Evolutionary conservation across 371 early-diverging fungal species (phyloP).

Genomic region (Hamiltosporidium tvaerminnensis): DNA sequence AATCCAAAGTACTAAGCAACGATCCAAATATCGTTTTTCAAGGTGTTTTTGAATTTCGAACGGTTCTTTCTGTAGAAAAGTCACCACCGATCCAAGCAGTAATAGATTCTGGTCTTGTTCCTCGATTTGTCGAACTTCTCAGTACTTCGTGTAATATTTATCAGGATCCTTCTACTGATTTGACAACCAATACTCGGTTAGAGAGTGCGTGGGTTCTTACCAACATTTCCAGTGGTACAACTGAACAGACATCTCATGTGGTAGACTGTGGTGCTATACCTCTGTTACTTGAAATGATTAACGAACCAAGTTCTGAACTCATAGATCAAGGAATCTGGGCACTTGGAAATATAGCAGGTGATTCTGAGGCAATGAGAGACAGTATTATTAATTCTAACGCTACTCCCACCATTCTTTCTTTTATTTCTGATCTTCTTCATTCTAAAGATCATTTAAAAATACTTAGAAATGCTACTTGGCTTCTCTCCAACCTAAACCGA

Average conservation of each 20-base stretch:
- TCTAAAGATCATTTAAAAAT: constrained; percentile 23
- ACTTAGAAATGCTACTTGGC: constrained; percentile 50
- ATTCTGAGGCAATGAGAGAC: constrained; percentile 50
- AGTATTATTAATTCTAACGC: constrained; percentile 35
- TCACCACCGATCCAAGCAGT: constrained; percentile 51
- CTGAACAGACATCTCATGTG: constrained; percentile 43
- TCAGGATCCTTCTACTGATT: background rate
- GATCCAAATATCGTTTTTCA: constrained; percentile 33
- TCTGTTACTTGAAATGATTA: constrained; percentile 36
- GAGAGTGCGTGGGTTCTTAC: constrained; percentile 54
- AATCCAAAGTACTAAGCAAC: constrained; percentile 21
- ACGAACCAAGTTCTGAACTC: constrained; percentile 20
- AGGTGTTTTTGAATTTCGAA: constrained; percentile 47
- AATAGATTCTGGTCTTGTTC: constrained; percentile 46
- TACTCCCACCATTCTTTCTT: constrained; percentile 12
- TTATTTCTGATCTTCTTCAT: constrained; percentile 9
- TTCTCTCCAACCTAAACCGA: constrained; percentile 49
- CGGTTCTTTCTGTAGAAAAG: constrained; percentile 38
- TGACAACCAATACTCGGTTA: constrained; percentile 17
- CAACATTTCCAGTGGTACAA: constrained; percentile 52
- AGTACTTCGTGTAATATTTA: constrained; percentile 15
- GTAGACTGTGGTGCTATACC: constrained; percentile 34
- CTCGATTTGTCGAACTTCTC: constrained; percentile 45
- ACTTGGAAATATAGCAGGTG: constrained; percentile 53
- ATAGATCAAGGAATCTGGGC: constrained; percentile 53